phyloP scores from a whole-genome alignment of 306 rosid species.

The Hippophae gyantsensis region DNA sequence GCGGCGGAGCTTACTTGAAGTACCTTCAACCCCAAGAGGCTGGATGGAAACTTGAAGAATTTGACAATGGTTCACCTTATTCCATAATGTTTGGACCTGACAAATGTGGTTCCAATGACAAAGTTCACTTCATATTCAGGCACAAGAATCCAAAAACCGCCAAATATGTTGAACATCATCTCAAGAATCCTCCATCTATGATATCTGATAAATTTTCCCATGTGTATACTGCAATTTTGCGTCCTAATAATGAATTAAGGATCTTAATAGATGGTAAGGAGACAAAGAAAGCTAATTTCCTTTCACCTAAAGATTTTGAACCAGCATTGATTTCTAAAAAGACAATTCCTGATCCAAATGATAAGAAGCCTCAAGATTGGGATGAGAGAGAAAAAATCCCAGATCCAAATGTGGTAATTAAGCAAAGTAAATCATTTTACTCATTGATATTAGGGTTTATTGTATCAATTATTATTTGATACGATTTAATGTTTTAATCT shows the following conservation, averaged over 20 bases:
- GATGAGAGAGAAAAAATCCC: slow-evolving; percentile 85
- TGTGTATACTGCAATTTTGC: slow-evolving; percentile 75
- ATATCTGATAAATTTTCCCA: slow-evolving; percentile 83
- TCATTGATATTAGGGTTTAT: too few species aligned
- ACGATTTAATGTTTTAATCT: too few species aligned
- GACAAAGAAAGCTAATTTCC: slow-evolving; percentile 42
- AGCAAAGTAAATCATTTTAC: too few species aligned
- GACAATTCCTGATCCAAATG: slow-evolving; percentile 91
- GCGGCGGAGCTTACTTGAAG: slow-evolving; percentile 97
- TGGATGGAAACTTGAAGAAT: slow-evolving; percentile 81
- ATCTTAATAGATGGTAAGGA: slow-evolving; percentile 45
- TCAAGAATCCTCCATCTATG: slow-evolving; percentile 75
- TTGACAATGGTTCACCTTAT: slow-evolving; percentile 73
- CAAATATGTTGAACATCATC: slow-evolving; percentile 80
- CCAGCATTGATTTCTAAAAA: slow-evolving; percentile 74
- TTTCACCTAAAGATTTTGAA: slow-evolving; percentile 76
- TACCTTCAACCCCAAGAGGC: slow-evolving; percentile 80
- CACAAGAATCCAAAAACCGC: slow-evolving; percentile 88
- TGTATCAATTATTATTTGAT: too few species aligned
- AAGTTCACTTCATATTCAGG: slow-evolving; percentile 90
- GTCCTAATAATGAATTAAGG: slow-evolving; percentile 30
- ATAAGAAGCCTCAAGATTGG: slow-evolving; percentile 96
- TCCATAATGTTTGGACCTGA: slow-evolving; percentile 97
- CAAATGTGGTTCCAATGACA: slow-evolving; percentile 87
- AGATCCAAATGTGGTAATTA: slow-evolving; percentile 48